Percentiles rank a stretch among this genome's conserved stretches.
phyloP scores from a whole-genome alignment of 1,284 basidiomycete species.

The Sanghuangporus baumii region DNA sequence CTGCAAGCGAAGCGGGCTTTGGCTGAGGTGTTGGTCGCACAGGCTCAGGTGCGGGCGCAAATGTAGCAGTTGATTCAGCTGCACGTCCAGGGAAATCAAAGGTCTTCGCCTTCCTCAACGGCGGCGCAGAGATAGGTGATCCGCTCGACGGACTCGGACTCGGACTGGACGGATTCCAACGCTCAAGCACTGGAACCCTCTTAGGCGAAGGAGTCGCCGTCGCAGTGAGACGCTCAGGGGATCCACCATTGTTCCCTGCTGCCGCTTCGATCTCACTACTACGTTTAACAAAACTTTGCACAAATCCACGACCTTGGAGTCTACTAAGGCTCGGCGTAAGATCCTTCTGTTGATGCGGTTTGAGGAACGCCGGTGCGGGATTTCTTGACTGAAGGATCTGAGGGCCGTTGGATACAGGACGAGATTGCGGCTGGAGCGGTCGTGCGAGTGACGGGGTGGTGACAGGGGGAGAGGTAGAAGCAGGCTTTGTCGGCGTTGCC shows the following conservation, averaged over 20 bases:
- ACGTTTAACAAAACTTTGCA: conserved; percentile 71
- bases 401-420: conserved; percentile 32
- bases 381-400: conserved; percentile 39
- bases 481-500: conserved; percentile 22
- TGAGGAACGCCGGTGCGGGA: conserved; percentile 56
- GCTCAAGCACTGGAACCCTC: conserved; percentile 53
- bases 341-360: conserved; percentile 53
- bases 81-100: conserved; percentile 1
- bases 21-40: conserved; percentile 2
- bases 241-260: conserved; percentile 14
- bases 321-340: conserved; percentile 74
- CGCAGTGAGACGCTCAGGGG: conserved; percentile 9
- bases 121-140: conserved; percentile 21
- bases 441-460: conserved; percentile 46
- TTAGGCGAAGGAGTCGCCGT: conserved; percentile 7
- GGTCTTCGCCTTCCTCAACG: conserved; percentile 15
- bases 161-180: conserved; percentile 45
- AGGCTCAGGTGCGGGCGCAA: conserved; percentile 2
- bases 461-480: conserved; percentile 31
- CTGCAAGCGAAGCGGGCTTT: conserved; percentile 3
- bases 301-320: conserved; percentile 77
- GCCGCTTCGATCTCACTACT: conserved; percentile 45
- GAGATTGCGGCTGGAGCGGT: conserved; percentile 47
- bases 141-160: conserved; percentile 14
- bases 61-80: neutral